Base-by-base conservation (phyloP, 169 alveolate species). In the Plasmodium billcollinsi region DNA sequence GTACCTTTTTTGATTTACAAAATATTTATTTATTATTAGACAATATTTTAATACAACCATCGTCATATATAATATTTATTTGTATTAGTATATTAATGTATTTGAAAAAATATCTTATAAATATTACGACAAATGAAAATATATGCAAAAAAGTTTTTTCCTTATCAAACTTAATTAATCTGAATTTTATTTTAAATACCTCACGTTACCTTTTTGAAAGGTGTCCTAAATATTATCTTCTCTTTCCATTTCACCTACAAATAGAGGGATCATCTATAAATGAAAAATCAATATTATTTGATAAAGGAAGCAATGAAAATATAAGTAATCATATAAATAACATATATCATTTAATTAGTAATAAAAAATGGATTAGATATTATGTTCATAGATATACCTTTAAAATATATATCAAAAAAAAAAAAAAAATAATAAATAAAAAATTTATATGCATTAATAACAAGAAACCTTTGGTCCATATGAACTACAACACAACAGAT, bases 361-460 rank as follows among this genome's bases (percentile, higher is more conserved):
- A 56, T 1, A 14, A 71, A 12, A 24, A 52, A 24, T 80, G 90
- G 90, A 45, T 45, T 3, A 29, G 62, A 15, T 80, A 80, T 43
- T 80, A 80, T 24, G 73, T 80, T 9, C 90, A 80, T 49, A 80
- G 24, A 47, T n/a, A 80, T 15, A 80, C 78, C 1, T 80, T 80
- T 61, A 20, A 49, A 29, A 21, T 80, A 5, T 80, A 80, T 50
- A 26, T 56, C 56, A 49, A 56, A 49, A 39, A 3, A 20, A 52
- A 43, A 21, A 26, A 56, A 0, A 11, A 43, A 15, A 8, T 29
- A 15, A 43, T 3, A 33, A 15, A 47, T 29, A 15, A 56, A 73
- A 20, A 54, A 12, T 52, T 12, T 11, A 52, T 39, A 39, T 39
- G 47, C 9, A 39, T 39, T 39, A 39, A 39, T 39, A 39, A 39